Conservation (phyloP, 1,284 basidiomycete species). For the Ganoderma lucidum region DNA sequence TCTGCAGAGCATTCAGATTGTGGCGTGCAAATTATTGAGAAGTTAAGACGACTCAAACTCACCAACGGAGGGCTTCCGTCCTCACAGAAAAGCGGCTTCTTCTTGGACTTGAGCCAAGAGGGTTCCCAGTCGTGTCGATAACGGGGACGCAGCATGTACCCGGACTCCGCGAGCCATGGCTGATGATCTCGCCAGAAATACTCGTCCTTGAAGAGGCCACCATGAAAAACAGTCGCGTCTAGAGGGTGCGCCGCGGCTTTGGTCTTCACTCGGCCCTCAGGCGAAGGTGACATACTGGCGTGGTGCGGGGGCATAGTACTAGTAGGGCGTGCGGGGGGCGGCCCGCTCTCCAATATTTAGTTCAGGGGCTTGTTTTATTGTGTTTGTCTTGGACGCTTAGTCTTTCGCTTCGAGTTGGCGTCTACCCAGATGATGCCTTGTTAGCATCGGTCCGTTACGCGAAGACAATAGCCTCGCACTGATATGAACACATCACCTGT, state of each 20-base stretch:
- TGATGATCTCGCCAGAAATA: constrained; percentile 22
- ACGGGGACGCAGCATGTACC: constrained; percentile 31
- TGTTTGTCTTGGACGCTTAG: no score
- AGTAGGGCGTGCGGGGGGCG: no score
- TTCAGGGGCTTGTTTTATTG: no score
- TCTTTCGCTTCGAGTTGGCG: no score
- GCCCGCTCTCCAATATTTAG: no score
- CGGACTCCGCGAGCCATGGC: constrained; percentile 24
- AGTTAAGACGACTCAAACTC: background rate
- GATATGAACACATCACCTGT: background rate
- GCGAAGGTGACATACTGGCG: no score
- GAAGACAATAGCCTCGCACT: background rate
- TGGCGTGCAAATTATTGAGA: background rate
- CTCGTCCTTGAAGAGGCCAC: constrained; percentile 5
- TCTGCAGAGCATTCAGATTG: background rate
- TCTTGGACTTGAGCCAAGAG: constrained; percentile 20
- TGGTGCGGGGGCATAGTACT: no score
- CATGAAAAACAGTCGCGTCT: no score
- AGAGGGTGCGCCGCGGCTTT: no score
- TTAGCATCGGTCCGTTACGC: background rate
- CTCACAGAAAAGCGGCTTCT: constrained; percentile 8
- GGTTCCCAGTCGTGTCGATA: constrained; percentile 29
- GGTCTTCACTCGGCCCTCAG: no score
- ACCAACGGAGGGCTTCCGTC: constrained; percentile 15
- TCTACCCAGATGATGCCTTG: background rate